Conservation (phyloP, 306 rosid species). For the Cucurbita maxima region DNA sequence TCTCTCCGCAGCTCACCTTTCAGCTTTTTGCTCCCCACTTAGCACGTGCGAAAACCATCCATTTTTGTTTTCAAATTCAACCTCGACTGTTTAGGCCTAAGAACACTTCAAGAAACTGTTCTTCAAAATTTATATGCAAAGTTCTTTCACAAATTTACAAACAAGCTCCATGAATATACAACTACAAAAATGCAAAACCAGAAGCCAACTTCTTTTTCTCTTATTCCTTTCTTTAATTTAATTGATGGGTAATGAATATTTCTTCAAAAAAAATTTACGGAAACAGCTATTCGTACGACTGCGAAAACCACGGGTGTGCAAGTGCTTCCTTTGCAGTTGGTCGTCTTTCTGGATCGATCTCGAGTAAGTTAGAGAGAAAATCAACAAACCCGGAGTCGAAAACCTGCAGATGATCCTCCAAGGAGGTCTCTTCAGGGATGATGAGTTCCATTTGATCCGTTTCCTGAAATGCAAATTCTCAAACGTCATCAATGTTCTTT, state of each 20-base stretch:
- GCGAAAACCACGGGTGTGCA: conserved; percentile 89
- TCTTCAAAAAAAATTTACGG: neutral
- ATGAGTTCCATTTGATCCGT: conserved; percentile 66
- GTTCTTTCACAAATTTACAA: neutral
- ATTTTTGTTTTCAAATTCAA: neutral
- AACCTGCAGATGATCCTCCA: conserved; percentile 59
- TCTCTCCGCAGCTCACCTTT: neutral
- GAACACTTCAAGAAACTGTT: neutral
- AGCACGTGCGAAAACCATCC: neutral
- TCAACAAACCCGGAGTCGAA: conserved; percentile 44
- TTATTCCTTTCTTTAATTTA: neutral
- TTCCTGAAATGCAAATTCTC: conserved; percentile 31
- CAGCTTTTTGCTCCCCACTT: neutral
- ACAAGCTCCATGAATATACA: neutral
- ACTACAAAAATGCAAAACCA: neutral
- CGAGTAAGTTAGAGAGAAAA: conserved; percentile 51
- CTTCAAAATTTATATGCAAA: neutral
- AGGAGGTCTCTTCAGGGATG: conserved; percentile 66
- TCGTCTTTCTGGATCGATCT: conserved; percentile 62
- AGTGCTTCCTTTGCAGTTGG: conserved; percentile 68
- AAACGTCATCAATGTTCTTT: neutral
- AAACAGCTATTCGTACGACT: conserved; percentile 22
- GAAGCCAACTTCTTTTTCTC: neutral
- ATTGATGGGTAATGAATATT: neutral
- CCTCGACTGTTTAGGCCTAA: neutral